phyloP scores from a whole-genome alignment of 306 rosid species.

The Astragalus glycyphyllos region DNA sequence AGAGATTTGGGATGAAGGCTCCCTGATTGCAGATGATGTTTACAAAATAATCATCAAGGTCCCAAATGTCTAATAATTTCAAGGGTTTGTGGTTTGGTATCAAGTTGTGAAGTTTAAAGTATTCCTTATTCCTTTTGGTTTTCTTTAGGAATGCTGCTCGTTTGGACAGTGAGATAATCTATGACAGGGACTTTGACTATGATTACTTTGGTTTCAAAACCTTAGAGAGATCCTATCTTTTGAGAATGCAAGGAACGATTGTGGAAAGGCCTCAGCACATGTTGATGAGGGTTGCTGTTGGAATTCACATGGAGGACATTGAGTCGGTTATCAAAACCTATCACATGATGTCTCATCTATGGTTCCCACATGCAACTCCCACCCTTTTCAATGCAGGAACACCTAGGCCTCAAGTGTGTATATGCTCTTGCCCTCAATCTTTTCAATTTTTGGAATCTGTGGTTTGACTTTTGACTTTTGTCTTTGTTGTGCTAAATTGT shows the following conservation, averaged over 20 bases:
- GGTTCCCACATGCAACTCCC: slow-evolving; percentile 99
- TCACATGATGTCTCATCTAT: slow-evolving; percentile 91
- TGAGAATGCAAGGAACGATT: slow-evolving; percentile 81
- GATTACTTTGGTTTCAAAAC: slow-evolving; percentile 98
- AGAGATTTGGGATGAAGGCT: slow-evolving; percentile 73
- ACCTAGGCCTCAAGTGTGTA: slow-evolving; percentile 84
- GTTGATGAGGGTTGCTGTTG: slow-evolving; percentile 99
- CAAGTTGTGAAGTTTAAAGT: not conserved
- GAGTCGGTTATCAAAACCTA: slow-evolving; percentile 87
- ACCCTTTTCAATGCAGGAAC: slow-evolving; percentile 98
- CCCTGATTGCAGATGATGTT: slow-evolving; percentile 81
- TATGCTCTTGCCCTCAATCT: not conserved
- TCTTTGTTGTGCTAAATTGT: not conserved
- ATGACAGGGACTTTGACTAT: slow-evolving; percentile 91
- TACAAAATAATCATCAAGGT: slow-evolving; percentile 83
- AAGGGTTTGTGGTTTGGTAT: not conserved
- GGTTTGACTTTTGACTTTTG: too few relatives aligned
- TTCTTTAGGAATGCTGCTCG: slow-evolving; percentile 76
- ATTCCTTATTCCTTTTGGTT: not conserved
- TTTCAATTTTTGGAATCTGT: too few relatives aligned
- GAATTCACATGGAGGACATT: slow-evolving; percentile 88
- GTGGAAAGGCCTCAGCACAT: slow-evolving; percentile 97
- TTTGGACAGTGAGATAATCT: slow-evolving; percentile 93
- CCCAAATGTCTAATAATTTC: not conserved
- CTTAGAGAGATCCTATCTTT: slow-evolving; percentile 90